phyloP scores from a whole-genome alignment of 768 basidiomycete genomes.

The Rhizopogon vulgaris region DNA sequence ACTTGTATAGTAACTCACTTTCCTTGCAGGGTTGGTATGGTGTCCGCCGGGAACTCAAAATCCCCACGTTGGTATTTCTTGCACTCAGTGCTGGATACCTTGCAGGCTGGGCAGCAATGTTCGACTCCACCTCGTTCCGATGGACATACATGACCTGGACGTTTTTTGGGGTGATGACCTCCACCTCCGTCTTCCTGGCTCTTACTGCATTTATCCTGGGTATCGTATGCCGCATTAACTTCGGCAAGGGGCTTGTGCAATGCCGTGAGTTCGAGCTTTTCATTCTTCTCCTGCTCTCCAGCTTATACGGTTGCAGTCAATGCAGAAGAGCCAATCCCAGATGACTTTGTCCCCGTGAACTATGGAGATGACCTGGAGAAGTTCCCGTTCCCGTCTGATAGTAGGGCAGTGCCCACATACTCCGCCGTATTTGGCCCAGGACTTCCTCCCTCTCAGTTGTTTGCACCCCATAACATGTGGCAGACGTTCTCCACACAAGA shows the following conservation, averaged over 20 bases:
- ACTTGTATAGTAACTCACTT: not conserved
- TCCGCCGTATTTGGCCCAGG: constrained; percentile 32
- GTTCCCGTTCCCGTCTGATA: constrained; percentile 53
- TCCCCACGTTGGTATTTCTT: constrained; percentile 60
- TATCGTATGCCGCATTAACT: constrained; percentile 64
- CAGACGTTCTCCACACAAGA: constrained; percentile 15
- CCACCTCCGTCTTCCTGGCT: constrained; percentile 52
- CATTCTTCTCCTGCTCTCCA: not conserved
- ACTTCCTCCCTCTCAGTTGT: constrained; percentile 34
- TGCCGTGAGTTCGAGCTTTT: constrained; percentile 44
- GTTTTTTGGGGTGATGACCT: constrained; percentile 64
- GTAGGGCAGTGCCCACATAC: constrained; percentile 50
- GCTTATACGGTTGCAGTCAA: constrained; percentile 37
- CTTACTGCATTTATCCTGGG: constrained; percentile 54
- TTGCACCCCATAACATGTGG: constrained; percentile 20
- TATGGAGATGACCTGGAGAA: constrained; percentile 41
- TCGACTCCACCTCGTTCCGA: constrained; percentile 64
- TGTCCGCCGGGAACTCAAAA: constrained; percentile 57
- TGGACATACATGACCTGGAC: constrained; percentile 71
- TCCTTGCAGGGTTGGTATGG: constrained; percentile 63
- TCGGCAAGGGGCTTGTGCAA: constrained; percentile 65
- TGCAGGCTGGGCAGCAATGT: constrained; percentile 67
- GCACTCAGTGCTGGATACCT: constrained; percentile 54
- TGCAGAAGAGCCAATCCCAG: constrained; percentile 42
- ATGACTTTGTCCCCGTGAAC: constrained; percentile 30